A percentile compares a stretch with the other conserved stretches of the same genome.
Conservation (phyloP, 257 asterid species). For the Nyctanthes arbortristis region DNA sequence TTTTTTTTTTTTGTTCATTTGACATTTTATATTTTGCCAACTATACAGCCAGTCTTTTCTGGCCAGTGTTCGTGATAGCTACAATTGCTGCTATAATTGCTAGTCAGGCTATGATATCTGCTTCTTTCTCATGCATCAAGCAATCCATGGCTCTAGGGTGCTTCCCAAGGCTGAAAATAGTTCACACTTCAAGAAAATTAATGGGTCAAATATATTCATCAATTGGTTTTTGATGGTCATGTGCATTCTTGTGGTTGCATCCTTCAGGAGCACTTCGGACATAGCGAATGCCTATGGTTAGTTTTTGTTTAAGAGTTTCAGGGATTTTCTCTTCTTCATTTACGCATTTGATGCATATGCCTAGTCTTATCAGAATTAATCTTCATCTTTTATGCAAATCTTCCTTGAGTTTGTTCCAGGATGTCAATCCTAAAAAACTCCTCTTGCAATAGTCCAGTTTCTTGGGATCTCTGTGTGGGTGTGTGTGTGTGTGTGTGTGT, state of each 20-base stretch:
- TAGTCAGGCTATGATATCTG: constrained; percentile 98
- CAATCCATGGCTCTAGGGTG: constrained; percentile 99
- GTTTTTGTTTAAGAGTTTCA: constrained; percentile 18
- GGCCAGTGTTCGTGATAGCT: constrained; percentile 88
- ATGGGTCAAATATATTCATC: constrained; percentile 94
- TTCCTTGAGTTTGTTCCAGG: too few relatives aligned
- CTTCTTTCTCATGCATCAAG: constrained; percentile 91
- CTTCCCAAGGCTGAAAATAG: constrained; percentile 90
- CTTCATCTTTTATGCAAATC: background rate
- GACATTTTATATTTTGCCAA: constrained; percentile 23
- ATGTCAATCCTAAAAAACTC: too few relatives aligned
- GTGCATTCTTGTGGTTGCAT: constrained; percentile 88
- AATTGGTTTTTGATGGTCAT: constrained; percentile 91
- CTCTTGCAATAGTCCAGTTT: too few relatives aligned
- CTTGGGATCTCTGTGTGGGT: too few relatives aligned
- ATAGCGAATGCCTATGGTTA: constrained; percentile 94
- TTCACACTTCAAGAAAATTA: constrained; percentile 81
- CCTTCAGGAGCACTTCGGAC: constrained; percentile 78
- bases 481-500: too few relatives aligned
- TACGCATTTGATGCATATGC: too few relatives aligned
- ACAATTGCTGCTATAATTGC: constrained; percentile 94
- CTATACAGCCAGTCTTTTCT: constrained; percentile 65
- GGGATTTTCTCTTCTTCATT: background rate
- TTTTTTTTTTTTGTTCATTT: too few relatives aligned
- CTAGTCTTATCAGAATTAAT: background rate